phyloP scores from a whole-genome alignment of 768 basidiomycete species.

The Termitomyces sp. region DNA sequence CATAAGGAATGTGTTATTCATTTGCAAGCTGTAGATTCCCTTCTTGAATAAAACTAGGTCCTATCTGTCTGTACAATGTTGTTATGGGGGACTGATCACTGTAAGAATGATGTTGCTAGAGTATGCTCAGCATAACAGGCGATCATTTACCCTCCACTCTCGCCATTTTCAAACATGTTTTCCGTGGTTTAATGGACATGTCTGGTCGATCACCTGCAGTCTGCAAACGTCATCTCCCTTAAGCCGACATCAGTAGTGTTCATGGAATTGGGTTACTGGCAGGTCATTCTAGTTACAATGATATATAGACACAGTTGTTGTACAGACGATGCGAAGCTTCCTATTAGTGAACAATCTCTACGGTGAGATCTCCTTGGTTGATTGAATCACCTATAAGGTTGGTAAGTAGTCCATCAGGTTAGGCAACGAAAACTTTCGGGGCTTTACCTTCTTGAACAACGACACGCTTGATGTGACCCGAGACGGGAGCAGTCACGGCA shows the following conservation, averaged over 20 bases:
- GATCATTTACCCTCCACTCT: too few species aligned
- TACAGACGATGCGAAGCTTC: not conserved
- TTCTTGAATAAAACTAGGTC: not conserved
- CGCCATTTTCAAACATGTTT: not conserved
- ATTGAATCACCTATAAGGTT: slow-evolving; percentile 77
- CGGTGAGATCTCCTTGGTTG: slow-evolving; percentile 87
- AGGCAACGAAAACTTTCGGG: not conserved
- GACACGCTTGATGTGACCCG: slow-evolving; percentile 93
- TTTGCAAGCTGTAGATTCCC: slow-evolving; percentile 24
- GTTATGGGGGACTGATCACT: too few species aligned
- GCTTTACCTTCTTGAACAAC: slow-evolving; percentile 76
- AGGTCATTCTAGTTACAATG: not conserved
- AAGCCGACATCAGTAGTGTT: not conserved
- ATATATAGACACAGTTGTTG: not conserved
- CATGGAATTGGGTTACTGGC: not conserved
- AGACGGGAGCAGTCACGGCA: slow-evolving; percentile 92
- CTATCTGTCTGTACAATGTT: not conserved
- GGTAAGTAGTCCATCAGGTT: not conserved
- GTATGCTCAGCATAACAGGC: too few species aligned
- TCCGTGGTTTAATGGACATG: too few species aligned
- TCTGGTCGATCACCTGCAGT: not conserved
- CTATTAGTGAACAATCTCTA: slow-evolving; percentile 66
- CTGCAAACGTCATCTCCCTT: not conserved
- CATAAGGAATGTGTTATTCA: slow-evolving; percentile 37
- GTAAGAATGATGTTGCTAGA: too few species aligned